Conservation (phyloP, 805 yeast genomes). For the Ogataea nakhonphanomensis region DNA sequence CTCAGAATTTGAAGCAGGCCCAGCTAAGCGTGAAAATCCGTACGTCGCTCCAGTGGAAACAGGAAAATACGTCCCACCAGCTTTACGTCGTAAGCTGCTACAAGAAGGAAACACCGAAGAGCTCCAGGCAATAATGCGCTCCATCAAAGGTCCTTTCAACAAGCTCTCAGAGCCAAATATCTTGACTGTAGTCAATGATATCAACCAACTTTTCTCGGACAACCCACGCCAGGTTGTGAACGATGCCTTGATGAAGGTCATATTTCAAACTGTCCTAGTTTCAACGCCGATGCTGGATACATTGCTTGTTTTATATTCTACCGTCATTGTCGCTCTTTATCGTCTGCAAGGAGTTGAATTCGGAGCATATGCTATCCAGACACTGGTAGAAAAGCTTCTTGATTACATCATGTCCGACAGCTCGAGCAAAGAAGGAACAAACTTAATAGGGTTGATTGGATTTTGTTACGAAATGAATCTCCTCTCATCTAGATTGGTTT, state of each 20-base stretch:
- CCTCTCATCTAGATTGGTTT: constrained; percentile 68
- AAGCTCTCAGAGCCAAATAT: constrained; percentile 87
- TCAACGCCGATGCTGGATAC: constrained; percentile 72
- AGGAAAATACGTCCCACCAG: constrained; percentile 78
- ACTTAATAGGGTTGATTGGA: constrained; percentile 69
- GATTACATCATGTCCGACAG: constrained; percentile 31
- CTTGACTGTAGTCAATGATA: constrained; percentile 61
- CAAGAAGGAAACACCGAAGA: constrained; percentile 41
- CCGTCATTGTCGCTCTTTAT: constrained; percentile 70
- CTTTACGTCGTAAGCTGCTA: constrained; percentile 56
- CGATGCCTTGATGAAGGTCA: constrained; percentile 58
- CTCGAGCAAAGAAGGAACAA: constrained; percentile 37
- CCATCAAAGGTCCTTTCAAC: constrained; percentile 80
- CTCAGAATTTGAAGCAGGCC: constrained; percentile 25
- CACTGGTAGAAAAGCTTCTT: constrained; percentile 69
- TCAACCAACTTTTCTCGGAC: constrained; percentile 57
- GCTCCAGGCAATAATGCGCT: constrained; percentile 47
- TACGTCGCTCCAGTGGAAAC: constrained; percentile 59
- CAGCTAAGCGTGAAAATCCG: constrained; percentile 61
- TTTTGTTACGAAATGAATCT: constrained; percentile 76
- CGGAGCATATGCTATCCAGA: constrained; percentile 83
- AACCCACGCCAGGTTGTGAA: constrained; percentile 81
- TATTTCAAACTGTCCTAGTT: constrained; percentile 60
- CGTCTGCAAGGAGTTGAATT: constrained; percentile 80
- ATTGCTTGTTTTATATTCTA: constrained; percentile 75